Evolutionary conservation across 176 grass and related monocot genomes (phyloP), one percentile per base, ranked within the genome.

Genomic region (Rhynchospora breviuscula): DNA sequence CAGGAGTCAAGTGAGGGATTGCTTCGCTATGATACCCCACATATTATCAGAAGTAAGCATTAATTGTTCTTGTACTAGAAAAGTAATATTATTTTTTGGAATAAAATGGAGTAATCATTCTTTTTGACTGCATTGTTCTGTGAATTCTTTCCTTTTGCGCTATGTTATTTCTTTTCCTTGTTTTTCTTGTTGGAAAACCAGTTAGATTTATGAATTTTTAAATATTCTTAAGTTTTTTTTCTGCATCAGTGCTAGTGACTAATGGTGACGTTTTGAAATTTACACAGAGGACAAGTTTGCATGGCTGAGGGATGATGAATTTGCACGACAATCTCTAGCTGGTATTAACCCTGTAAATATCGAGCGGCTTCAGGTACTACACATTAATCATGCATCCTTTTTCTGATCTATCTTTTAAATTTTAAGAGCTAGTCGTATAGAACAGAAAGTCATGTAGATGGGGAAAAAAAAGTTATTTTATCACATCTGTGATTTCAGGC

Each of bases 251-350:
- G 7, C 51, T 12, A 45, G 66, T 69, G 35, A 48, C 69, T 51
- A 10, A 73, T 8, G 1, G 69, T 51, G 69, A 15, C 19, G 51
- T 73, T 71, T 59, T 59, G 52, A 31, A 17, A 54, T 17, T 84
- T 59, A 33, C 26, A 59, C 86, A 99, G 97, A 92, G 93, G 97
- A 99, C 82, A 99, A 99, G 86, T 99, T 99, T 48, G 97, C 97
- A 49, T 99, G 97, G 97, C 89, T 95, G 23, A 93, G 97, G 1
- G 97, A 99, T 8, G 97, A 99, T 59, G 97, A 99, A 84, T 99
- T 99, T 79, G 93, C 97, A 35, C 85, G 93, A 47, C 93, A 96
- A 83, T 26, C 89, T 8, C 88, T 99, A 8, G 93, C 93, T 15
- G 97, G 97, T 82, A 96, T 96, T 53, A 99, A 99, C 71, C 97